Conservation (phyloP, 2,329 filamentous ascomycete species). For the Nemania sp. region DNA sequence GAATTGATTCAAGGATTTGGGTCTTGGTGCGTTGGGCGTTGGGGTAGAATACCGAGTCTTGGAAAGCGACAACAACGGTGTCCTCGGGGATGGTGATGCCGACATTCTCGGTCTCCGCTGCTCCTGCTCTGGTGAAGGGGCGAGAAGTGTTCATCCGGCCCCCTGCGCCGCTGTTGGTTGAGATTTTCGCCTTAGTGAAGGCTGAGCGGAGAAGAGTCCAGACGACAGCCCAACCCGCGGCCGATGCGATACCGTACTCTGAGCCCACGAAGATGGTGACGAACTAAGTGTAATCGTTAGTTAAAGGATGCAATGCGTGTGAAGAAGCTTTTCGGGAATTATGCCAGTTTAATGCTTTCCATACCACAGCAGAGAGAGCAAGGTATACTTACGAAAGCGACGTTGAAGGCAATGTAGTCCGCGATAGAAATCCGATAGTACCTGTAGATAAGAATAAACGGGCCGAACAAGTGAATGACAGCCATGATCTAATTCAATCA, state of each 20-base stretch:
- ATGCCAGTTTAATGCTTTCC: no score
- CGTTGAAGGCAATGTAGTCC: slow-evolving; percentile 72
- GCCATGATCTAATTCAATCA: slow-evolving; percentile 65
- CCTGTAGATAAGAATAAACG: slow-evolving; percentile 68
- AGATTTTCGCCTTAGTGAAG: slow-evolving; percentile 54
- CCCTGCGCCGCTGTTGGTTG: slow-evolving; percentile 21
- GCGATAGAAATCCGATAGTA: slow-evolving; percentile 74
- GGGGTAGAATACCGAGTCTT: slow-evolving; percentile 69
- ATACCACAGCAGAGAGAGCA: not conserved
- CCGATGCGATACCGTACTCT: slow-evolving; percentile 69
- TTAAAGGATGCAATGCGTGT: not conserved
- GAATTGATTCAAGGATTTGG: slow-evolving; percentile 47
- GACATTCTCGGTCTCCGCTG: slow-evolving; percentile 43
- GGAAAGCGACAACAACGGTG: slow-evolving; percentile 67
- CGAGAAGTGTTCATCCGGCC: slow-evolving; percentile 46
- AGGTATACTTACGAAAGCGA: slow-evolving; percentile 60
- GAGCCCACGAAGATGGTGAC: slow-evolving; percentile 71
- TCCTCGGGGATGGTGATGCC: slow-evolving; percentile 56
- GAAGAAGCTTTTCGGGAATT: not conserved
- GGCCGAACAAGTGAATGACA: slow-evolving; percentile 71
- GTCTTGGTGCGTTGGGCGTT: slow-evolving; percentile 64
- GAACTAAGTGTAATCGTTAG: slow-evolving; percentile 54
- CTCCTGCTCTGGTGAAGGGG: slow-evolving; percentile 20
- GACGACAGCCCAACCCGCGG: slow-evolving; percentile 73
- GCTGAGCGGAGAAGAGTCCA: slow-evolving; percentile 70